Evolutionary conservation across 495 filamentous ascomycete genomes (phyloP).

Genomic region (Penicillium odoratum): DNA sequence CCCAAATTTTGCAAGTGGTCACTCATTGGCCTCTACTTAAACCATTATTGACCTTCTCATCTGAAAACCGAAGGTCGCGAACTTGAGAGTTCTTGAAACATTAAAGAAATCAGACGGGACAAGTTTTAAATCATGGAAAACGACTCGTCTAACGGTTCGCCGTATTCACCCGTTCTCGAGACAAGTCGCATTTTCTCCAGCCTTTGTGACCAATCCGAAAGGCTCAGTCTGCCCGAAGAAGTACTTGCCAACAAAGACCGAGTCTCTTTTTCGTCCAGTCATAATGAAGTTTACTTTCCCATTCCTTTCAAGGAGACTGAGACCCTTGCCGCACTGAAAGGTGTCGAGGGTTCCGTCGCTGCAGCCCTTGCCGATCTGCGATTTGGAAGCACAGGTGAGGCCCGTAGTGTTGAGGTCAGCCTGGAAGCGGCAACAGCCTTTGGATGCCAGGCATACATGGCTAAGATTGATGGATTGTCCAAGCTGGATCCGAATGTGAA

Average conservation of each 20-base stretch:
- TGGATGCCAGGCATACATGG: constrained; percentile 70
- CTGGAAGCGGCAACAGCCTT: constrained; percentile 66
- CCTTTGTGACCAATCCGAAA: constrained; percentile 42
- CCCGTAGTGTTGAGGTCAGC: constrained; percentile 55
- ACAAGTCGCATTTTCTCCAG: constrained; percentile 42
- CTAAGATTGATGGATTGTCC: constrained; percentile 66
- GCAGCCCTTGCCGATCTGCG: constrained; percentile 62
- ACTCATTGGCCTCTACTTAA: background rate
- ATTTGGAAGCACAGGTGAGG: constrained; percentile 35
- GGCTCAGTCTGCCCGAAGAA: constrained; percentile 36
- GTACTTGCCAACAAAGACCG: constrained; percentile 36
- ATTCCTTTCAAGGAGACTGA: constrained; percentile 73
- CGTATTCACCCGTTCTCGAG: constrained; percentile 45
- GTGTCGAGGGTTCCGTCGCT: constrained; percentile 65
- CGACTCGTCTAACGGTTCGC: constrained; percentile 7
- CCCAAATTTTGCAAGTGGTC: background rate
- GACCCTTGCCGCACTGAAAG: constrained; percentile 65
- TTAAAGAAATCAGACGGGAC: background rate
- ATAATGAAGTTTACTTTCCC: constrained; percentile 54
- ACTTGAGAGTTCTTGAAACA: no score
- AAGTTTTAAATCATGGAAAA: constrained; percentile 14
- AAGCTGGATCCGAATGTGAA: constrained; percentile 62
- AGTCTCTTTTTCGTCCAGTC: constrained; percentile 42
- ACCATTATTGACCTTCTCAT: background rate
- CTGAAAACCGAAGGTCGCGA: background rate